Evolutionary conservation across 2,329 filamentous ascomycete species (phyloP).

Genomic region (Cladophialophora immunda): DNA sequence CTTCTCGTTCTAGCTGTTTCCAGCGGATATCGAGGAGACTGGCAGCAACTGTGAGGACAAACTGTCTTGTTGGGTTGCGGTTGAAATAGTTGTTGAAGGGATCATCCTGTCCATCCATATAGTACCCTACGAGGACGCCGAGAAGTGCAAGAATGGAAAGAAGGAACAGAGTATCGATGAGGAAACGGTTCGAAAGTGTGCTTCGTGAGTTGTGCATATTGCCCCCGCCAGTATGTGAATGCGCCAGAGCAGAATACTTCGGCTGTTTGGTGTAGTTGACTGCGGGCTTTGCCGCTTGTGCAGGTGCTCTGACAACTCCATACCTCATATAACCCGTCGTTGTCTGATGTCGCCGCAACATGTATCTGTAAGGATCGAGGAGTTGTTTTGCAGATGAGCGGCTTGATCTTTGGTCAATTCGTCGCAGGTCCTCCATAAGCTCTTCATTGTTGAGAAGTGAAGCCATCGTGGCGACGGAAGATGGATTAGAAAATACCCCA

Average conservation of each 20-base stretch:
- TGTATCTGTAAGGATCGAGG: slow-evolving; percentile 22
- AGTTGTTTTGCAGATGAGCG: neutral
- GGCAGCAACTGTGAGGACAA: slow-evolving; percentile 27
- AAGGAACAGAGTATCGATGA: slow-evolving; percentile 26
- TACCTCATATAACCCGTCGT: slow-evolving; percentile 19
- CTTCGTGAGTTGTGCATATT: neutral
- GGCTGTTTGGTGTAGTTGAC: slow-evolving; percentile 7
- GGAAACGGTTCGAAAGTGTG: neutral
- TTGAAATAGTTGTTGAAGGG: slow-evolving; percentile 36
- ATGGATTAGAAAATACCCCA: slow-evolving; percentile 32
- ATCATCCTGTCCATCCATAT: slow-evolving; percentile 18
- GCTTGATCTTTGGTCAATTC: slow-evolving; percentile 15
- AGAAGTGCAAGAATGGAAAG: slow-evolving; percentile 27
- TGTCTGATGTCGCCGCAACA: slow-evolving; percentile 16
- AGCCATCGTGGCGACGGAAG: slow-evolving; percentile 32
- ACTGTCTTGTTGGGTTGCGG: slow-evolving; percentile 18
- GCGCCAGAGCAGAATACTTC: slow-evolving; percentile 3
- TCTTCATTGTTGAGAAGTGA: slow-evolving; percentile 24
- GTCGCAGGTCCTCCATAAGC: slow-evolving; percentile 7
- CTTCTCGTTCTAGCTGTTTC: slow-evolving; percentile 31
- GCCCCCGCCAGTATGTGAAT: neutral
- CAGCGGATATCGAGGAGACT: slow-evolving; percentile 21
- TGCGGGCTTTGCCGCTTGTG: neutral
- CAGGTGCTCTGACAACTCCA: slow-evolving; percentile 21
- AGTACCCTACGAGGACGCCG: slow-evolving; percentile 30